These are phyloP conservation scores for Fusarium sp. DNA, from an alignment of 2,329 filamentous ascomycete genomes.

Conservation along the genomic window DNA sequence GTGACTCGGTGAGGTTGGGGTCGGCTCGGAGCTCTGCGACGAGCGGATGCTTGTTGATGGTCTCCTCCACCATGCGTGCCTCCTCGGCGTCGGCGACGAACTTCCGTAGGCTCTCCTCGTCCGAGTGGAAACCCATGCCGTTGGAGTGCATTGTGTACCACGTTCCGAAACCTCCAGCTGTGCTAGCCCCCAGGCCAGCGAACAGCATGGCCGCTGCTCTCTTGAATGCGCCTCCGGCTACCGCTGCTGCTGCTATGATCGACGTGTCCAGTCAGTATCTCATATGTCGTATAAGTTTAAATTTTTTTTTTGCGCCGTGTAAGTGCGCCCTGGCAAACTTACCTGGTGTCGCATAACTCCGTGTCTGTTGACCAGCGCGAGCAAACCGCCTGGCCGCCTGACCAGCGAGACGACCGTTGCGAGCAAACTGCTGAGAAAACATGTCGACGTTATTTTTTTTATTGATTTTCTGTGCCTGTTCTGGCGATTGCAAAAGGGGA, in stretches of 20 bases:
- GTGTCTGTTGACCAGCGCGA: slow-evolving; percentile 28
- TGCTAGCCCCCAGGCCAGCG: slow-evolving; percentile 45
- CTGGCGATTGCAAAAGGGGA: neutral
- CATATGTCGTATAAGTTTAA: neutral
- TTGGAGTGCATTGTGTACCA: slow-evolving; percentile 49
- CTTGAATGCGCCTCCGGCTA: slow-evolving; percentile 35
- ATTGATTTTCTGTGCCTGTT: neutral
- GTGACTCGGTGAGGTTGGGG: slow-evolving; percentile 76
- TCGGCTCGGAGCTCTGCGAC: slow-evolving; percentile 74
- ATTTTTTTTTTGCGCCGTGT: slow-evolving; percentile 2
- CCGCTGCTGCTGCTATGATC: slow-evolving; percentile 18
- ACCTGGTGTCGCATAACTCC: slow-evolving; percentile 44
- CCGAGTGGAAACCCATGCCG: slow-evolving; percentile 57
- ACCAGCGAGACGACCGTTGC: slow-evolving; percentile 37
- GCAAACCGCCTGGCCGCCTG: slow-evolving; percentile 36
- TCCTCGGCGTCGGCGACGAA: slow-evolving; percentile 69
- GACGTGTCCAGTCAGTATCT: slow-evolving; percentile 22
- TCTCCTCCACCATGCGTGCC: slow-evolving; percentile 71
- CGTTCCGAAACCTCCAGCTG: slow-evolving; percentile 47
- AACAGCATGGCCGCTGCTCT: slow-evolving; percentile 40
- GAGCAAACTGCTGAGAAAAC: slow-evolving; percentile 40
- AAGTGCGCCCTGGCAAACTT: slow-evolving; percentile 21
- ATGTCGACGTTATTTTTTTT: slow-evolving; percentile 13
- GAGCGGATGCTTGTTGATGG: slow-evolving; percentile 81
- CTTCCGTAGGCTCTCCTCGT: slow-evolving; percentile 77